Evolutionary conservation across 2,329 filamentous ascomycete genomes (phyloP), one percentile per base, ranked within the genome.

Genomic region (Trichoderma polysporum): DNA sequence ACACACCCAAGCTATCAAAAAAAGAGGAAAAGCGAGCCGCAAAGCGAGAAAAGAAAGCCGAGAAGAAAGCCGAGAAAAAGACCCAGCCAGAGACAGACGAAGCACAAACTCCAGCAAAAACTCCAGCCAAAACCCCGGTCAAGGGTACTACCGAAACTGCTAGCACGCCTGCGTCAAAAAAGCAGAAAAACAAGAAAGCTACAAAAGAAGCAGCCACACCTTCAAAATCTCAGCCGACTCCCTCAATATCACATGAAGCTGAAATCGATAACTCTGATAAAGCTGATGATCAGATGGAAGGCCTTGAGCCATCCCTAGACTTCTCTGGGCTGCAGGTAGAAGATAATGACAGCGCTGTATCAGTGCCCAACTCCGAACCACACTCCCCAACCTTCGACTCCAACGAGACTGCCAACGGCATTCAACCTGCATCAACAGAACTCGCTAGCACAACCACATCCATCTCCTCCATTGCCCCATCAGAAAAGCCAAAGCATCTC

Each of bases 371-470:
- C 53, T 91, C 90, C 8, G 75, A 77, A 70, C 74, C 74, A 57
- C 76, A 78, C 19, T 80, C 79, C 35, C 86, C 88, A 27, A 81
- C 83, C 2, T 89, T 89, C 72, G 90, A 92, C 74, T 80, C 79
- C 61, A 81, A 81, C 65, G 78, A 80, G 47, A 73, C 76, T 19
- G 78, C 84, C 70, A 76, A 79, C 45, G 69, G 76, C 69, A 68
- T 77, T 19, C 76, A 77, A 33, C 79, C 80, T 61, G 74, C 76
- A 27, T 76, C 76, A 6, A 77, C 74, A 68, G 84, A 86, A 68
- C 74, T 81, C n/a, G 79, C 84, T 56, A 88, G 86, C 77, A 81
- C 82, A 68, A 86, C 85, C 54, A 92, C 91, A 33, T 93, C 91
- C 19, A 85, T 88, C 64, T 91, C 90, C 64, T 92, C 90, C 25